phyloP scores from a whole-genome alignment of 1,284 basidiomycete genomes.

The Exobasidium rhododendri region DNA sequence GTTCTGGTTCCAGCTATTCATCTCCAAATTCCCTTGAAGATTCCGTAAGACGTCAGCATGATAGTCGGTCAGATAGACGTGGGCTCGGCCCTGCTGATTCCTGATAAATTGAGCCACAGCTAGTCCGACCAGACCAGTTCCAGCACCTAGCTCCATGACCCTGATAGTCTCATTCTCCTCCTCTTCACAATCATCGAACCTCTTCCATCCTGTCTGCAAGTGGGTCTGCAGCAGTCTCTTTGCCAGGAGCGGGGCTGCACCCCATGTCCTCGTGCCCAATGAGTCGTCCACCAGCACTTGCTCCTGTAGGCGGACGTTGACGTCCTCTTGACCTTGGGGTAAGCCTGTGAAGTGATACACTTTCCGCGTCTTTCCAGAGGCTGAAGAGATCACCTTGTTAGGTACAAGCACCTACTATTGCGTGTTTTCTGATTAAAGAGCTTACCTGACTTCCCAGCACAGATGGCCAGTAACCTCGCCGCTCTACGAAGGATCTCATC shows the following conservation, averaged over 20 bases:
- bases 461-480: not conserved
- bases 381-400: slow-evolving; percentile 8
- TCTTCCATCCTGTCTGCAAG: not conserved
- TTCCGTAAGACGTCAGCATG: slow-evolving; percentile 19
- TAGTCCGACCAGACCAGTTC: slow-evolving; percentile 21
- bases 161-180: not conserved
- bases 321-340: not conserved
- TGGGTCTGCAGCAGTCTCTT: slow-evolving; percentile 8
- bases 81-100: not conserved
- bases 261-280: slow-evolving; percentile 24
- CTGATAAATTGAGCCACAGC: slow-evolving; percentile 10
- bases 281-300: slow-evolving; percentile 19
- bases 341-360: not conserved
- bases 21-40: slow-evolving; percentile 6
- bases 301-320: slow-evolving; percentile 13
- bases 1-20: not conserved
- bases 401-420: not conserved
- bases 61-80: slow-evolving; percentile 15
- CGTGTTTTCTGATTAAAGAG: not conserved
- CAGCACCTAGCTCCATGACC: slow-evolving; percentile 22
- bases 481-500: slow-evolving; percentile 15
- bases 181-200: not conserved
- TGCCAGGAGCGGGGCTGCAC: slow-evolving; percentile 21
- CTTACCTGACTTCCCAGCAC: slow-evolving; percentile 4
- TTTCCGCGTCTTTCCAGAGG: not conserved